A percentile compares a stretch with the other conserved stretches of the same genome.
phyloP scores from a whole-genome alignment of 129 eudicot species.

The Erigeron canadensis region DNA sequence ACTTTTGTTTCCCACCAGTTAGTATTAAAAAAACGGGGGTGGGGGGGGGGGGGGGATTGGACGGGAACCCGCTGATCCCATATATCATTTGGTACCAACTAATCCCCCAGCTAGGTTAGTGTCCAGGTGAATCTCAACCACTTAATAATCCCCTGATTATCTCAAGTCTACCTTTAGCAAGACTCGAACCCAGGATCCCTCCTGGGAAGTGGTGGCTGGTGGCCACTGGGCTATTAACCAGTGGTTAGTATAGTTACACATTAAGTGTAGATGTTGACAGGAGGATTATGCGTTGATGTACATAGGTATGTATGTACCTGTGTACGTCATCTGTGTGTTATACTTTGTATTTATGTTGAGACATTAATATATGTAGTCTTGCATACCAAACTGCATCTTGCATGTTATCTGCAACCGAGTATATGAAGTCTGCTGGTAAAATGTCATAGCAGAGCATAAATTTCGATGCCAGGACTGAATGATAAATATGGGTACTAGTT shows the following conservation, averaged over 20 bases:
- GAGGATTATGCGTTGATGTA: neutral
- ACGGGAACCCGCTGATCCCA: too few species aligned
- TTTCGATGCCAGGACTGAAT: neutral
- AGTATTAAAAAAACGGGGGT: too few species aligned
- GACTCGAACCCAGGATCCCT: too few species aligned
- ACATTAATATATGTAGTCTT: neutral
- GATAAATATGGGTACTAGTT: neutral
- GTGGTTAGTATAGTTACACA: neutral
- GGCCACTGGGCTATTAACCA: too few species aligned
- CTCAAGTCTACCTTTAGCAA: too few species aligned
- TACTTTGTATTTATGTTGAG: neutral
- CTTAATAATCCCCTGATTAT: too few species aligned
- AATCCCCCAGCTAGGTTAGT: too few species aligned
- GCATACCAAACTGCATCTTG: neutral
- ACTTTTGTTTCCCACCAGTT: neutral
- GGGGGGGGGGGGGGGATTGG: too few species aligned
- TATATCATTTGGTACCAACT: too few species aligned
- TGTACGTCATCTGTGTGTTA: neutral
- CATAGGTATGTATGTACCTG: neutral
- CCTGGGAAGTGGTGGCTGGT: too few species aligned
- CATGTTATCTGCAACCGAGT: neutral
- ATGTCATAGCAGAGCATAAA: neutral
- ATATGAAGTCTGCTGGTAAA: neutral
- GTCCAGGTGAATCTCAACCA: too few species aligned
- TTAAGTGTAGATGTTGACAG: neutral